Percentiles rank a stretch among this genome's conserved stretches.
These are phyloP conservation scores for Aspergillus clavatus DNA, from an alignment of 2,329 filamentous ascomycete genomes.

Conservation along the genomic window DNA sequence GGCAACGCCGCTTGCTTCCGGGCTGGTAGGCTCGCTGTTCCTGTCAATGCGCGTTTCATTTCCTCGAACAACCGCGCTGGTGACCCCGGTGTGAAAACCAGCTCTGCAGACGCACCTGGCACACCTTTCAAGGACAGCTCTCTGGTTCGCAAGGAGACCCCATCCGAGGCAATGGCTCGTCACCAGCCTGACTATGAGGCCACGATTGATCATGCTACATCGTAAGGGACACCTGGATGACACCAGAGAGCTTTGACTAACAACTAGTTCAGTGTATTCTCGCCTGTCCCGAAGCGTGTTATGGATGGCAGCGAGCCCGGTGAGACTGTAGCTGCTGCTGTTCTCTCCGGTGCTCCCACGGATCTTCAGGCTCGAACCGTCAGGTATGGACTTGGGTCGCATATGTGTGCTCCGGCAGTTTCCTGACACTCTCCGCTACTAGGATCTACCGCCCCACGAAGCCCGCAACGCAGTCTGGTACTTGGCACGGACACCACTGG, in stretches of 20 bases:
- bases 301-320: slow-evolving; percentile 86
- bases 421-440: slow-evolving; percentile 13
- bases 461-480: slow-evolving; percentile 92
- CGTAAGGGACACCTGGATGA: slow-evolving; percentile 54
- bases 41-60: slow-evolving; percentile 35
- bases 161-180: slow-evolving; percentile 49
- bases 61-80: slow-evolving; percentile 39
- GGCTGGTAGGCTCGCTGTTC: slow-evolving; percentile 24
- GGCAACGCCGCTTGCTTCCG: slow-evolving; percentile 36
- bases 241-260: slow-evolving; percentile 20
- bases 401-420: not conserved
- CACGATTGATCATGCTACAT: slow-evolving; percentile 80
- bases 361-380: slow-evolving; percentile 93
- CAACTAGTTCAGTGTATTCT: slow-evolving; percentile 64
- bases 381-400: slow-evolving; percentile 56
- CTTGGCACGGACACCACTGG: slow-evolving; percentile 80
- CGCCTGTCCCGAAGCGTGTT: slow-evolving; percentile 80
- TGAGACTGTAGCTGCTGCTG: slow-evolving; percentile 70
- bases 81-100: slow-evolving; percentile 53
- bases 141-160: slow-evolving; percentile 48
- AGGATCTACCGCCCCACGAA: slow-evolving; percentile 92
- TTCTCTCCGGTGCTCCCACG: slow-evolving; percentile 85
- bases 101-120: slow-evolving; percentile 41
- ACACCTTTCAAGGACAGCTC: slow-evolving; percentile 36
- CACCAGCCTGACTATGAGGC: slow-evolving; percentile 79